These are phyloP conservation scores for Wallacemonas sp. DNA, from an alignment of 208 protist species.

Conservation along the genomic window DNA sequence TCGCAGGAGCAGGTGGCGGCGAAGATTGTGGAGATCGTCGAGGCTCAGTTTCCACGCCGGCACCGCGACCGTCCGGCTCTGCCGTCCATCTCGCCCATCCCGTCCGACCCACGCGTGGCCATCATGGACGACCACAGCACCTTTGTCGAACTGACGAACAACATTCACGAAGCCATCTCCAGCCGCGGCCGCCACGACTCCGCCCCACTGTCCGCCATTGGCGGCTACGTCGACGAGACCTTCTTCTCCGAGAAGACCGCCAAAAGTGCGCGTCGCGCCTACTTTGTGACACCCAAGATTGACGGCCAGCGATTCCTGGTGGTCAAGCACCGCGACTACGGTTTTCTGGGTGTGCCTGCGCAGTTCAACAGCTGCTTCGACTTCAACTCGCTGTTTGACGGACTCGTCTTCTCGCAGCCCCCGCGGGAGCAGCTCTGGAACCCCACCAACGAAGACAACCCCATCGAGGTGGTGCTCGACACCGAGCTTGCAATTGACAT, in stretches of 20 bases:
- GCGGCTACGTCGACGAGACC: constrained; percentile 65
- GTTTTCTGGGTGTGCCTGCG: constrained; percentile 75
- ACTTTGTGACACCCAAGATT: constrained; percentile 80
- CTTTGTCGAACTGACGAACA: constrained; percentile 53
- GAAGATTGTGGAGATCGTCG: constrained; percentile 52
- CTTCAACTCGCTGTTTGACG: constrained; percentile 67
- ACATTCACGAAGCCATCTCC: constrained; percentile 66
- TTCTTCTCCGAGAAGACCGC: constrained; percentile 45
- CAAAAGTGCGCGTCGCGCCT: constrained; percentile 25
- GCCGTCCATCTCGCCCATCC: constrained; percentile 19
- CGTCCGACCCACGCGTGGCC: not conserved
- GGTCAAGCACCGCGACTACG: constrained; percentile 65
- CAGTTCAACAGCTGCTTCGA: constrained; percentile 73
- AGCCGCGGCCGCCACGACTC: constrained; percentile 70
- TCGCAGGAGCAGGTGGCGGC: constrained; percentile 41
- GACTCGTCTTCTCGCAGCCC: constrained; percentile 21
- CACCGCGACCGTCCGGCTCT: constrained; percentile 24
- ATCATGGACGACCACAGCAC: constrained; percentile 58
- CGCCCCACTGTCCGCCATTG: constrained; percentile 74
- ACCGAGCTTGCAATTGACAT: constrained; percentile 53
- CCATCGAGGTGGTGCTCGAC: constrained; percentile 76
- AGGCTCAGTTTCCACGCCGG: constrained; percentile 38
- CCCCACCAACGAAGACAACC: constrained; percentile 3
- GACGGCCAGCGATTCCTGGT: constrained; percentile 80
- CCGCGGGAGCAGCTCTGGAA: not conserved